Evolutionary conservation across 768 basidiomycete species (phyloP).

Genomic region (Tricholoma matsutake): DNA sequence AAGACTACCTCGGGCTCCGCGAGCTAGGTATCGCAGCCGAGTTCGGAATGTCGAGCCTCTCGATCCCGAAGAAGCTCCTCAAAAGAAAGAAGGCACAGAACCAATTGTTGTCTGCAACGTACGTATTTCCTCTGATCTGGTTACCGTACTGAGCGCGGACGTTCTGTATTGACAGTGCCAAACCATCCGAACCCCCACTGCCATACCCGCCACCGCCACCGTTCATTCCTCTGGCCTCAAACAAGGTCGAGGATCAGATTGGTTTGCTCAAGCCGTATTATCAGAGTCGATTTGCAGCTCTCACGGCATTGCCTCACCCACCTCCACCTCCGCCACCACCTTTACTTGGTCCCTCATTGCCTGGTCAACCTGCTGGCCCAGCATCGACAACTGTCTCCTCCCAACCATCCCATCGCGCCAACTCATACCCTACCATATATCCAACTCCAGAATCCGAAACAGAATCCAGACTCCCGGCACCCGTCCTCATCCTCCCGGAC

Average conservation of each 20-base stretch:
- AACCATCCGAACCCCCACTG: conserved; percentile 70
- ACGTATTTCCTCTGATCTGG: conserved; percentile 26
- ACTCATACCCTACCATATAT: background rate
- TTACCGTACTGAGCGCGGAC: background rate
- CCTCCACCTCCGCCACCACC: conserved; percentile 18
- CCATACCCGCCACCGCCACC: conserved; percentile 85
- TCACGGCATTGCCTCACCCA: conserved; percentile 29
- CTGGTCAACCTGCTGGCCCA: background rate
- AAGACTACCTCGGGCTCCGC: conserved; percentile 88
- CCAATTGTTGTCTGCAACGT: conserved; percentile 43
- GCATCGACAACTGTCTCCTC: background rate
- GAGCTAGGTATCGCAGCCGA: conserved; percentile 89
- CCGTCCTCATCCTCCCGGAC: conserved; percentile 51
- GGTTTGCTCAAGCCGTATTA: conserved; percentile 82
- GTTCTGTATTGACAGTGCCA: conserved; percentile 38
- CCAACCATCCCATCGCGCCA: background rate
- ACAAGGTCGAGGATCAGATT: conserved; percentile 73
- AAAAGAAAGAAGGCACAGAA: conserved; percentile 54
- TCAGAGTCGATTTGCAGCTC: conserved; percentile 47
- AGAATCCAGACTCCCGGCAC: conserved; percentile 16
- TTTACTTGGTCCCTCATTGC: conserved; percentile 16
- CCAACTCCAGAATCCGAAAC: conserved; percentile 13
- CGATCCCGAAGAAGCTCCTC: conserved; percentile 75
- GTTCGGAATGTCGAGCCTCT: conserved; percentile 72
- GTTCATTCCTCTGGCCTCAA: conserved; percentile 67